Evolutionary conservation across 208 protist species (phyloP).

Genomic region (Leishmania major): DNA sequence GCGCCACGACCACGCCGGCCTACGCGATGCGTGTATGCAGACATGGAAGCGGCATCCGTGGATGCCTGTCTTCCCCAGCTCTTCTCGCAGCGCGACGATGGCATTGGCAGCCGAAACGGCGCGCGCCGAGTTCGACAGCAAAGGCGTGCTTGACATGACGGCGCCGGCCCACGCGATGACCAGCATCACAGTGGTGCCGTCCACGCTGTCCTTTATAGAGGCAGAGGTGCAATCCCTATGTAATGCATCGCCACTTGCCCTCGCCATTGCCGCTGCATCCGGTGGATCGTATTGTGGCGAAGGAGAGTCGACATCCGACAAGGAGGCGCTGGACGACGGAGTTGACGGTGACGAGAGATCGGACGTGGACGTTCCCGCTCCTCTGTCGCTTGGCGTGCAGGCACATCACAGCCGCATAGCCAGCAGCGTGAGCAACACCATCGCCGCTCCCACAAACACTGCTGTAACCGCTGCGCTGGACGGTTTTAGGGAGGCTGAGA

Average conservation of each 20-base stretch:
- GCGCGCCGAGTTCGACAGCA: background rate
- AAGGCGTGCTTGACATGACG: background rate
- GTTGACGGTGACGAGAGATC: background rate
- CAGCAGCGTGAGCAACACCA: background rate
- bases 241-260: background rate
- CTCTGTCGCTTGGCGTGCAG: background rate
- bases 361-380: background rate
- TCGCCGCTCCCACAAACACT: background rate
- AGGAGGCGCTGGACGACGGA: background rate
- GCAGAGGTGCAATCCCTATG: background rate
- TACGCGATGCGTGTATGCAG: background rate
- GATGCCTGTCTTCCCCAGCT: background rate
- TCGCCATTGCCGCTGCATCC: background rate
- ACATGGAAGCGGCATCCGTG: constrained; percentile 7
- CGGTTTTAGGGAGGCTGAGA: constrained; percentile 9
- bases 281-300: background rate
- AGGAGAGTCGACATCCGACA: background rate
- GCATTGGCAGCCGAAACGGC: background rate
- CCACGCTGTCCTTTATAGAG: background rate
- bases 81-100: background rate
- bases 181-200: constrained; percentile 2
- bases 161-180: background rate
- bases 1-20: background rate
- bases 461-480: background rate
- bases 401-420: background rate